These are phyloP conservation scores for Fusarium haematococcum DNA, from an alignment of 2,329 filamentous ascomycete species.

Conservation along the genomic window DNA sequence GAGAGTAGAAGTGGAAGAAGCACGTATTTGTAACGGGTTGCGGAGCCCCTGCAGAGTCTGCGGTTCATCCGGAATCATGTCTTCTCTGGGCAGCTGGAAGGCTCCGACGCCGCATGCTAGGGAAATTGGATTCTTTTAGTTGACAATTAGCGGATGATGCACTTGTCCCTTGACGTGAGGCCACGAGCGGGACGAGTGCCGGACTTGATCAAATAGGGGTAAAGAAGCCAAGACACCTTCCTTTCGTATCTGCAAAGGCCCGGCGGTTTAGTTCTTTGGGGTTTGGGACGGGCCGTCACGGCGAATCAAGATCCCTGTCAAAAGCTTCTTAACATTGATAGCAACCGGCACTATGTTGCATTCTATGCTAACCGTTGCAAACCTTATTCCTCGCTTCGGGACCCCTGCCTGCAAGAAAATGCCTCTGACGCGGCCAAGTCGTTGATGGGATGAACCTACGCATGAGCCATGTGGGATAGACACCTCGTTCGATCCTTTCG, in stretches of 20 bases:
- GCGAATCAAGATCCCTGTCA: neutral
- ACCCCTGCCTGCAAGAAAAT: neutral
- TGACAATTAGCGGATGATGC: neutral
- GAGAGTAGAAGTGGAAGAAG: neutral
- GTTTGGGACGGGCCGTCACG: neutral
- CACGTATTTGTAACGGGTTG: neutral
- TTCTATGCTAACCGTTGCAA: constrained; percentile 2
- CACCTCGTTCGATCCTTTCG: neutral
- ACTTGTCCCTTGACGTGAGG: neutral
- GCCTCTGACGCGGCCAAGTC: neutral
- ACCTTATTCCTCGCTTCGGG: neutral
- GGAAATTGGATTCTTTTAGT: neutral
- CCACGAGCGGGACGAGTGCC: neutral
- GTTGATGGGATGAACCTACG: neutral
- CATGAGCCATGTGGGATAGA: neutral
- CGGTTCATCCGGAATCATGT: neutral
- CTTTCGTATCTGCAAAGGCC: neutral
- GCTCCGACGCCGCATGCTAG: neutral
- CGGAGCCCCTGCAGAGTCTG: neutral
- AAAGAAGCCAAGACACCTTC: neutral
- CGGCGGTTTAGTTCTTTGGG: neutral
- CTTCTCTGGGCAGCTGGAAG: neutral
- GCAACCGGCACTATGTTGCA: neutral
- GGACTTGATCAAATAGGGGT: neutral
- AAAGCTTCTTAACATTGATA: neutral